Evolutionary conservation across 371 early-diverging fungal species (phyloP).

Genomic region (Zychaea mexicana): DNA sequence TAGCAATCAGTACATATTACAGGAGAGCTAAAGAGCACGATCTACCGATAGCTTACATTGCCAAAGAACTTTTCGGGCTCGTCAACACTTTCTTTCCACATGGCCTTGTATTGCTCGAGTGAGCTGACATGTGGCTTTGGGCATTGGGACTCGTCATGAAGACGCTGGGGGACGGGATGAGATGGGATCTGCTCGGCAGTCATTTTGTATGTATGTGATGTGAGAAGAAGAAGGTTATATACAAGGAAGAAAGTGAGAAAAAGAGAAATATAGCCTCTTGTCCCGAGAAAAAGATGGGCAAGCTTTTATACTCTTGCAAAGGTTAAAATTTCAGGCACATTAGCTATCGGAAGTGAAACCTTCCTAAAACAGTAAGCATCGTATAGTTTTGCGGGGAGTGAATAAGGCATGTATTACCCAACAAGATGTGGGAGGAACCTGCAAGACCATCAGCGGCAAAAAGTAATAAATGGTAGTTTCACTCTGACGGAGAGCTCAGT

Average conservation of each 20-base stretch:
- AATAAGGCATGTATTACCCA: slow-evolving; percentile 5
- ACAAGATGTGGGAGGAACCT: background rate
- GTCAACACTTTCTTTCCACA: slow-evolving; percentile 80
- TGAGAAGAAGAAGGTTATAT: slow-evolving; percentile 2
- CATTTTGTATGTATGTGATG: slow-evolving; percentile 8
- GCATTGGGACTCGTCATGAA: slow-evolving; percentile 42
- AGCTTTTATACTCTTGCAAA: background rate
- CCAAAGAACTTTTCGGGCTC: slow-evolving; percentile 56
- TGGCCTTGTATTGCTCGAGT: slow-evolving; percentile 74
- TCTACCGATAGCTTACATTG: slow-evolving; percentile 14
- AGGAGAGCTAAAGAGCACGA: no score
- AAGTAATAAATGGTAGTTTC: background rate
- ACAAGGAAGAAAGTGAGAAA: background rate
- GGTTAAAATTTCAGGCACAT: slow-evolving; percentile 17
- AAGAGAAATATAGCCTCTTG: background rate
- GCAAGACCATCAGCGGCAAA: background rate
- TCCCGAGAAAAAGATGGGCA: background rate
- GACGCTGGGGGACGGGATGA: slow-evolving; percentile 56
- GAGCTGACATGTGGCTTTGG: slow-evolving; percentile 73
- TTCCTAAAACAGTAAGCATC: slow-evolving; percentile 10
- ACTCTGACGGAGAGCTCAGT: background rate
- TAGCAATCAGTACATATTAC: background rate
- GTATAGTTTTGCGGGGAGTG: slow-evolving; percentile 7
- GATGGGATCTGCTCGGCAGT: slow-evolving; percentile 21
- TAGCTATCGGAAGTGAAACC: slow-evolving; percentile 6